Percentiles rank a stretch among this genome's conserved stretches.
Conservation (phyloP, 305 asterid species). For the Solanum hybrid region DNA sequence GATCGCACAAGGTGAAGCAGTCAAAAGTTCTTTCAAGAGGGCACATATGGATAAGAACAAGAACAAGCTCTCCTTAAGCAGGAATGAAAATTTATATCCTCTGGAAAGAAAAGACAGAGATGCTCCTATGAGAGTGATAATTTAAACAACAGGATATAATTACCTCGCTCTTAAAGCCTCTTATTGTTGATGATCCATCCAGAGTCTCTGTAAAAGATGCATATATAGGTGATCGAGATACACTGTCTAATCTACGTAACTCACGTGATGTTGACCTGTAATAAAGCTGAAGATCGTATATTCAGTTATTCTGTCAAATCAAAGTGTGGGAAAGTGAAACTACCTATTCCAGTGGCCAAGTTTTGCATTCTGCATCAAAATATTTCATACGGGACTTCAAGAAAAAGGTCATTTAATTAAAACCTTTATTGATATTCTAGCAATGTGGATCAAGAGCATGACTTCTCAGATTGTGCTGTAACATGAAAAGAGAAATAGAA, state of each 20-base stretch:
- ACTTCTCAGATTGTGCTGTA: neutral
- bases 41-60: neutral
- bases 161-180: slow-evolving; percentile 81
- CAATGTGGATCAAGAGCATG: neutral
- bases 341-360: neutral
- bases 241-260: slow-evolving; percentile 90
- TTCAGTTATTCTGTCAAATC: slow-evolving; percentile 17
- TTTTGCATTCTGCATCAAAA: neutral
- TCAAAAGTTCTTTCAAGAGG: neutral
- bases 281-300: slow-evolving; percentile 45
- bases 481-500: neutral
- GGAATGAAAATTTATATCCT: neutral
- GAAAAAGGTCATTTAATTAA: neutral
- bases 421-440: neutral
- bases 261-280: slow-evolving; percentile 97
- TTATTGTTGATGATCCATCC: slow-evolving; percentile 86
- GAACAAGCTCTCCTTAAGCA: neutral
- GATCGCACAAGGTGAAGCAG: neutral
- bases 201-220: slow-evolving; percentile 91
- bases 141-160: neutral
- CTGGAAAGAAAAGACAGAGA: neutral
- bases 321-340: neutral
- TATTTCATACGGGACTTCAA: neutral
- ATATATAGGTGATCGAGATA: slow-evolving; percentile 93
- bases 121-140: neutral